Percentiles rank a stretch among this genome's conserved stretches.
These are phyloP conservation scores for Cenchrus fungigraminus DNA, from an alignment of 176 grass and related monocot genomes.

Conservation along the genomic window DNA sequence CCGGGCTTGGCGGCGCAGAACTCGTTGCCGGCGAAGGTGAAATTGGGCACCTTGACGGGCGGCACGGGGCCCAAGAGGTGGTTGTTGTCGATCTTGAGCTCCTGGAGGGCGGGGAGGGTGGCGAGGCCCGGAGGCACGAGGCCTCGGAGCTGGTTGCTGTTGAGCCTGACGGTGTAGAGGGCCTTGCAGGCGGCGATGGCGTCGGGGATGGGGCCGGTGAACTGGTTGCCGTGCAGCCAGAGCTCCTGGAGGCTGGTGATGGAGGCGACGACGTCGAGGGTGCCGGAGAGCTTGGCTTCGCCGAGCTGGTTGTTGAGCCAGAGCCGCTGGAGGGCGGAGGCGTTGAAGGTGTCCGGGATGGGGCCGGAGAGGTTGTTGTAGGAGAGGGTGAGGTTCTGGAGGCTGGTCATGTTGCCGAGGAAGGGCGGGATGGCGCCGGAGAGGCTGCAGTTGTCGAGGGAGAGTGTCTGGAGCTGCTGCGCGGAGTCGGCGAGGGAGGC, in stretches of 20 bases:
- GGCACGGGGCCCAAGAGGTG: slow-evolving; percentile 70
- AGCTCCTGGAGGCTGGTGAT: slow-evolving; percentile 56
- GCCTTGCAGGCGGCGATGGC: slow-evolving; percentile 52
- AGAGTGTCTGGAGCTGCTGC: slow-evolving; percentile 51
- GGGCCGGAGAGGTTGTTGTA: slow-evolving; percentile 73
- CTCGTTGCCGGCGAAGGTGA: slow-evolving; percentile 47
- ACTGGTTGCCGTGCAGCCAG: slow-evolving; percentile 90
- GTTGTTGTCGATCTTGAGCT: slow-evolving; percentile 80
- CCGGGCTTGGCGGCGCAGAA: slow-evolving; percentile 65
- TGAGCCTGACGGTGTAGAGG: slow-evolving; percentile 55
- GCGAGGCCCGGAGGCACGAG: slow-evolving; percentile 53
- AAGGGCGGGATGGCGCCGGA: slow-evolving; percentile 56
- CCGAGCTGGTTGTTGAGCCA: slow-evolving; percentile 89
- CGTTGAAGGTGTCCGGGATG: slow-evolving; percentile 48
- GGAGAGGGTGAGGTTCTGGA: slow-evolving; percentile 60
- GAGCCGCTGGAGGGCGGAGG: slow-evolving; percentile 55
- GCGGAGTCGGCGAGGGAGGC: slow-evolving; percentile 31
- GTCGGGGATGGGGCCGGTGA: slow-evolving; percentile 68
- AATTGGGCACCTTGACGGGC: slow-evolving; percentile 48
- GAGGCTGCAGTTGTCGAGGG: slow-evolving; percentile 54
- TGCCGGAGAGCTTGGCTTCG: slow-evolving; percentile 48
- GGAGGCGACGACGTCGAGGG: slow-evolving; percentile 57
- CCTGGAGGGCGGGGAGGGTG: slow-evolving; percentile 41
- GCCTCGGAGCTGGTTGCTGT: slow-evolving; percentile 78
- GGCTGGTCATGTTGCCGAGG: slow-evolving; percentile 48